These are phyloP conservation scores for Hanseniaspora mollemarum DNA, from an alignment of 805 yeast species.

Conservation along the genomic window DNA sequence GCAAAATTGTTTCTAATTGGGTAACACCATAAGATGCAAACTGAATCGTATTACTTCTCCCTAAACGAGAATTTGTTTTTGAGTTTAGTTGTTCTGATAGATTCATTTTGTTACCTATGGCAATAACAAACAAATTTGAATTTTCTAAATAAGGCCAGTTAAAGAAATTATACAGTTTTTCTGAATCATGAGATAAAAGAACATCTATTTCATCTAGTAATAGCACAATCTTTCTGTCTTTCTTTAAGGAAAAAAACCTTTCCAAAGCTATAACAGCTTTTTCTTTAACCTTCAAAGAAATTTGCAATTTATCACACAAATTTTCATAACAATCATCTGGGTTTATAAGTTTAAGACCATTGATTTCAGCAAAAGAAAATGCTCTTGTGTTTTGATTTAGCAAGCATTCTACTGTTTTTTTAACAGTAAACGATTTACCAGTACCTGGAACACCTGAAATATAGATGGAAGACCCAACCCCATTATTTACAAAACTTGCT, in stretches of 20 bases:
- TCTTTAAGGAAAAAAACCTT: constrained; percentile 44
- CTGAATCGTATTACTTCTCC: constrained; percentile 63
- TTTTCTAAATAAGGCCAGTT: constrained; percentile 87
- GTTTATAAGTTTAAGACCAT: constrained; percentile 72
- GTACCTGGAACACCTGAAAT: constrained; percentile 97
- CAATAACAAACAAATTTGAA: constrained; percentile 75
- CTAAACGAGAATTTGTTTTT: constrained; percentile 83
- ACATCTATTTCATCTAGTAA: constrained; percentile 91
- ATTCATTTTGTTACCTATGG: constrained; percentile 96
- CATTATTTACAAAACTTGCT: constrained; percentile 57
- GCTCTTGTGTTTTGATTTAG: constrained; percentile 33
- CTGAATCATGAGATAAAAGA: constrained; percentile 67
- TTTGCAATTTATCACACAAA: constrained; percentile 53
- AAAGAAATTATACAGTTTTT: constrained; percentile 87
- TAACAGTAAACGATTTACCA: constrained; percentile 87
- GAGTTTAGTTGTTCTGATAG: constrained; percentile 84
- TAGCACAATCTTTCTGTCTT: constrained; percentile 47
- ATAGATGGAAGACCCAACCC: constrained; percentile 73
- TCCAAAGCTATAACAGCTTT: constrained; percentile 62
- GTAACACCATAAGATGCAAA: constrained; percentile 79
- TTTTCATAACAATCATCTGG: constrained; percentile 75
- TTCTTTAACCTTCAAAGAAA: constrained; percentile 41
- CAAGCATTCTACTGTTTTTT: constrained; percentile 71
- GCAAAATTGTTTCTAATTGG: constrained; percentile 65
- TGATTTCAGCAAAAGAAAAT: constrained; percentile 75